Conservation (phyloP, 352 stramenopile species). For the Blastocystis sp. region DNA sequence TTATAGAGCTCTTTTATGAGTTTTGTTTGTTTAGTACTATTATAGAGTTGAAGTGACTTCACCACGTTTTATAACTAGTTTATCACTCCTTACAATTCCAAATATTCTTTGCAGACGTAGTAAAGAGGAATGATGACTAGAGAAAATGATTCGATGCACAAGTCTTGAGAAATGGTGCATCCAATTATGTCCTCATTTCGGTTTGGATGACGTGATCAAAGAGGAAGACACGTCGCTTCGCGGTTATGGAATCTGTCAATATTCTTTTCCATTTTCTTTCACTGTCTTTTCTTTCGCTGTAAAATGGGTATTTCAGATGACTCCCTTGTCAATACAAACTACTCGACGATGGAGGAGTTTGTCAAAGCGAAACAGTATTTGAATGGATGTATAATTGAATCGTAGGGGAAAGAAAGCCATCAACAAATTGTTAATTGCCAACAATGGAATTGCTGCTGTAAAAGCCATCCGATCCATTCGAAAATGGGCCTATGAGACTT, state of each 20-base stretch:
- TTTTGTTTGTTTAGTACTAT: background rate
- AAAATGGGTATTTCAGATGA: background rate
- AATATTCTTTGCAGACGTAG: background rate
- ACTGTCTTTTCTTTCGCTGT: background rate
- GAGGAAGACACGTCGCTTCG: background rate
- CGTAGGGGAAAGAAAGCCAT: slow-evolving; percentile 81
- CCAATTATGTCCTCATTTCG: background rate
- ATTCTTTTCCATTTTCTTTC: background rate
- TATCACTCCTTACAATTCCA: background rate
- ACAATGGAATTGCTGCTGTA: slow-evolving; percentile 98
- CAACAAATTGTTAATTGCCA: slow-evolving; percentile 95
- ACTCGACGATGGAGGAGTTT: slow-evolving; percentile 29
- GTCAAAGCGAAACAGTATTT: slow-evolving; percentile 43
- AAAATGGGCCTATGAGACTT: slow-evolving; percentile 96
- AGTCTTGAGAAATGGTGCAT: background rate
- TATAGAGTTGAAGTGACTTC: background rate
- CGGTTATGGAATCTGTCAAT: slow-evolving; percentile 26
- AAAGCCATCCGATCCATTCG: slow-evolving; percentile 98
- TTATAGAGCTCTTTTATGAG: background rate
- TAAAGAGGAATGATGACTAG: background rate
- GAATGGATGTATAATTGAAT: background rate
- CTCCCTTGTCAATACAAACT: background rate
- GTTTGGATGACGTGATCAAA: slow-evolving; percentile 20
- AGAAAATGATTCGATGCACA: too few relatives aligned
- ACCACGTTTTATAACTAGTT: background rate